These are phyloP conservation scores for Neospora caninum DNA, from an alignment of 169 alveolate species.

Conservation along the genomic window DNA sequence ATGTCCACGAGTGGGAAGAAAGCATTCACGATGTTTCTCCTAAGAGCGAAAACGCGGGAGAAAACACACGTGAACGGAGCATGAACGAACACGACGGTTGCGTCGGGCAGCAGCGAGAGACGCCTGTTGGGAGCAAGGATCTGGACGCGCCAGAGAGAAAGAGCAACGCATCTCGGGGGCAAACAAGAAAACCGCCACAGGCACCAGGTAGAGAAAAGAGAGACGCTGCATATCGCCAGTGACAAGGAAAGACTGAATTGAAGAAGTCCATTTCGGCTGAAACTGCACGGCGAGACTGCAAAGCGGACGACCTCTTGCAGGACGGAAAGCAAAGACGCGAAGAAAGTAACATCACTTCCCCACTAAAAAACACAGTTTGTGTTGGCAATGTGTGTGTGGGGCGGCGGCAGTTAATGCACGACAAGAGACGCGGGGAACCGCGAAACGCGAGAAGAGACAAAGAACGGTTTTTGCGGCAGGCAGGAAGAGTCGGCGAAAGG, in stretches of 20 bases:
- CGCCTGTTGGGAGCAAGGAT: neutral
- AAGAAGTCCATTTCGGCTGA: no score
- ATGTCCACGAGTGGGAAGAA: constrained; percentile 64
- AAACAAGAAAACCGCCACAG: no score
- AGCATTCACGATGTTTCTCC: constrained; percentile 66
- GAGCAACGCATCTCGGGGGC: no score
- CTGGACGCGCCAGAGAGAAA: neutral
- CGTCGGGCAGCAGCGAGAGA: neutral
- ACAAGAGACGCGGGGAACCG: neutral
- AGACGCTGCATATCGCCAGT: no score
- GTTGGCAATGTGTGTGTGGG: neutral
- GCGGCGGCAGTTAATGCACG: neutral
- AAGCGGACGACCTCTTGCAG: no score
- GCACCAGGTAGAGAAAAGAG: no score
- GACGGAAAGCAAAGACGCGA: no score
- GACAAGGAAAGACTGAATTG: no score
- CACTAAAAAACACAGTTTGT: no score
- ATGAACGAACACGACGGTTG: neutral
- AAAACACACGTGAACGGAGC: neutral
- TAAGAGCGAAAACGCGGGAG: neutral
- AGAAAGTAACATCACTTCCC: neutral
- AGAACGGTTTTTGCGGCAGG: neutral
- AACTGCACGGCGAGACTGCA: no score
- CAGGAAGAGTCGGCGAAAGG: neutral
- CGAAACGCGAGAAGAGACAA: neutral